Base-by-base conservation (phyloP, 495 filamentous ascomycete species). In the Penicillium nucicola region DNA sequence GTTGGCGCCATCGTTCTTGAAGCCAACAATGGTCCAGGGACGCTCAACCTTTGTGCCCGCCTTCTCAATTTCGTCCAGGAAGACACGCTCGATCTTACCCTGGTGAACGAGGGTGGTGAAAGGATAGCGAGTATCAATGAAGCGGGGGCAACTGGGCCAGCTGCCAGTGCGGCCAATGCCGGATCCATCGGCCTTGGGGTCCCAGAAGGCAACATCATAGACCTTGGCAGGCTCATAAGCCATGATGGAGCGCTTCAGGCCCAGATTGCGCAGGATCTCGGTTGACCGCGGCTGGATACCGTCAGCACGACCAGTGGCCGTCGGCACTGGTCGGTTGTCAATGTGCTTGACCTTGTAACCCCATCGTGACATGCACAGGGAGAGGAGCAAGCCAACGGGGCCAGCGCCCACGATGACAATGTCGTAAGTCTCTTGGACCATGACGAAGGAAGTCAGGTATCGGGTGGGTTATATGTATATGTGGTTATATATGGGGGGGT, bases 321-420 rank as follows among this genome's bases (percentile, higher is more conserved):
- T 86, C 15, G 81, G 82, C 41, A 80, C 76, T 0, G 80, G 74
- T 17, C 83, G 76, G 60, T 85, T 85, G 64, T 87, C 83, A 55
- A 86, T 80, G 57, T 84, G 77, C 68, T 83, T 86, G 55, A 85
- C 83, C 55, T 79, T 83, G 71, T 85, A 85, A 14, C 82, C 82
- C 80, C 80, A 85, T 61, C 83, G 71, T 38, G 79, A 81, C 54
- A 87, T 84, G 68, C 87, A 90, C 14, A 90, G 86, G n/a, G 87
- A 90, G 12, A 96, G 79, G 60, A 92, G 80, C 45, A 95, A 79
- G 34, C 90, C 91, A 23, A 89, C 89, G n/a, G 91, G 90, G 28
- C 90, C 90, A 41, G 90, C 91, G 51, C 90, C 90, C 48, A 96
- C 76, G 59, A 96, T 90, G 60, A 95, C 89, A 51, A 87, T 82